Conservation (phyloP, 495 filamentous ascomycete genomes). For the Hyaloscypha variabilis region DNA sequence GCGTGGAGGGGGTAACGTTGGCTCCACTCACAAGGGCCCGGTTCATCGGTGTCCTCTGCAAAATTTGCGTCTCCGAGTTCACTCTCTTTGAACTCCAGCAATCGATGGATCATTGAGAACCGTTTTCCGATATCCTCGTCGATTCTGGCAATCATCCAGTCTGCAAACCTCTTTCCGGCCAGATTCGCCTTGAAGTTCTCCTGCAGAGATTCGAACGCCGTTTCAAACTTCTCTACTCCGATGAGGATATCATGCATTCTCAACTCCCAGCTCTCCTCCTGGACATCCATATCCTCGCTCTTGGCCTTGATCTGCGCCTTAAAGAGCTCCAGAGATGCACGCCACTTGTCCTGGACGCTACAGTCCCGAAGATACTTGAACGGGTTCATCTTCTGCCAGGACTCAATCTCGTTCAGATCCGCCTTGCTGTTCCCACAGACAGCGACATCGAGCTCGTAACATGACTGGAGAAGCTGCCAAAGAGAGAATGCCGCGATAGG, state of each 20-base stretch:
- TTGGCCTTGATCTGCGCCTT: slow-evolving; percentile 20
- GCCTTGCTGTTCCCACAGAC: slow-evolving; percentile 7
- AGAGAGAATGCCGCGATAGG: slow-evolving; percentile 20
- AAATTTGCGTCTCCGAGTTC: slow-evolving; percentile 5
- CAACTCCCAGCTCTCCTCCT: slow-evolving; percentile 17
- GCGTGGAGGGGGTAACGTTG: background rate
- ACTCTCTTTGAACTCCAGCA: slow-evolving; percentile 20
- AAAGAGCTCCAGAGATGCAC: slow-evolving; percentile 8
- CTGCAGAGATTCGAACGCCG: slow-evolving; percentile 9
- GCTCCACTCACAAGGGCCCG: background rate
- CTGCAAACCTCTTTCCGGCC: background rate
- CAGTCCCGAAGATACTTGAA: slow-evolving; percentile 15
- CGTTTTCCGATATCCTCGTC: slow-evolving; percentile 18
- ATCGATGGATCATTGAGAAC: slow-evolving; percentile 13
- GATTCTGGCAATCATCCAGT: slow-evolving; percentile 18
- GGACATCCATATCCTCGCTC: background rate
- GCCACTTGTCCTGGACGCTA: slow-evolving; percentile 5
- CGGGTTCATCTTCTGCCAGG: slow-evolving; percentile 9
- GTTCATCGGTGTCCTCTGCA: background rate
- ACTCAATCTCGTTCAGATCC: slow-evolving; percentile 8
- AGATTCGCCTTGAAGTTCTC: slow-evolving; percentile 19
- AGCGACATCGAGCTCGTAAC: slow-evolving; percentile 14
- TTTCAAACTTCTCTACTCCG: slow-evolving; percentile 19
- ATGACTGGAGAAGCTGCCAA: slow-evolving; percentile 18
- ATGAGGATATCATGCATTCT: slow-evolving; percentile 18